phyloP scores from a whole-genome alignment of 73 alveolate genomes.

The Paramecium biaurelia region DNA sequence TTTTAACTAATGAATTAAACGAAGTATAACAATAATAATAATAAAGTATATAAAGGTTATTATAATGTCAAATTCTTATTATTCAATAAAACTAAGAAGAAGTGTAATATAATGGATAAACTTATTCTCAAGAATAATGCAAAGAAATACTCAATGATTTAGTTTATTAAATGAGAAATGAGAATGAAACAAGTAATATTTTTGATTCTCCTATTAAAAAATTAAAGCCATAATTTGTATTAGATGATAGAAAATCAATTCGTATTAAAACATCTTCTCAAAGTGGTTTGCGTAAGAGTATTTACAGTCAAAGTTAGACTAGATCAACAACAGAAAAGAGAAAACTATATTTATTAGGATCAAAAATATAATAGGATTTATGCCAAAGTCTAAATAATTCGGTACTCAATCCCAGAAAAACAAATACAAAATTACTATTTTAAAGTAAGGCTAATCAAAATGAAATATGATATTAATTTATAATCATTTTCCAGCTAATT shows the following conservation, averaged over 20 bases:
- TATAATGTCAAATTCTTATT: not conserved
- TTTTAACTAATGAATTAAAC: not conserved
- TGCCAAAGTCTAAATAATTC: not conserved
- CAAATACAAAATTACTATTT: not conserved
- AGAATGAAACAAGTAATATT: not conserved
- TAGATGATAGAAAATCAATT: slow-evolving; percentile 6
- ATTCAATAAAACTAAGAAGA: slow-evolving; percentile 5
- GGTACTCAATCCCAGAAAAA: not conserved
- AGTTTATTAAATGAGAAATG: not conserved
- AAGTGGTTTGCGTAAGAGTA: slow-evolving; percentile 12
- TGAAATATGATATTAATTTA: not conserved
- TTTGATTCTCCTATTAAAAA: slow-evolving; percentile 18
- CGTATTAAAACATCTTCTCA: slow-evolving; percentile 17
- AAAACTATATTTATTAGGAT: slow-evolving; percentile 5
- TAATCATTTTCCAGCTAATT: slow-evolving; percentile 67
- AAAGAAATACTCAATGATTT: not conserved
- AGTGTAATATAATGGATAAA: not conserved
- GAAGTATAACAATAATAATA: not conserved
- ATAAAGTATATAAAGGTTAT: not conserved
- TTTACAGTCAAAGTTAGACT: not conserved
- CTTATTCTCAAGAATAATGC: not conserved
- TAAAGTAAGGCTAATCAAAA: not conserved
- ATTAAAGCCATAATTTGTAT: not conserved
- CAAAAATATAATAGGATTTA: slow-evolving; percentile 11
- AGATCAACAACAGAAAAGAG: slow-evolving; percentile 23